A percentile compares a stretch with the other conserved stretches of the same genome.
These are phyloP conservation scores for Suillus hirtellus DNA, from an alignment of 768 basidiomycete species.

Conservation along the genomic window DNA sequence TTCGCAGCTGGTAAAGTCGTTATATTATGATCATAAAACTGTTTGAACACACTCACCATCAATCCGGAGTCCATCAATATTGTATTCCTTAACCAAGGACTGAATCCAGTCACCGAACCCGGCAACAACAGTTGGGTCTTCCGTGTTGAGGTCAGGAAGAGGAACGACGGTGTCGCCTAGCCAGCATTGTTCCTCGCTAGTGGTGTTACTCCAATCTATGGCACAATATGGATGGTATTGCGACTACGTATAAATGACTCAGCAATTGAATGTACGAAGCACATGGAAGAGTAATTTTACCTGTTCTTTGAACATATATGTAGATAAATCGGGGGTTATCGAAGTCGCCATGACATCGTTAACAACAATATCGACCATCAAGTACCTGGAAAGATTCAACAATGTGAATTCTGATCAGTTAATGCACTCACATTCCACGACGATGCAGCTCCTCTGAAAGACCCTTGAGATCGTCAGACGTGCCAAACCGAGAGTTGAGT, in stretches of 20 bases:
- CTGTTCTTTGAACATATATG: slow-evolving; percentile 66
- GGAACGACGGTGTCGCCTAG: slow-evolving; percentile 75
- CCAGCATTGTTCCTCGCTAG: slow-evolving; percentile 79
- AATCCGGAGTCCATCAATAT: slow-evolving; percentile 85
- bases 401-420: slow-evolving; percentile 21
- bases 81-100: slow-evolving; percentile 65
- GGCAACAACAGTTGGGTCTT: slow-evolving; percentile 59
- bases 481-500: slow-evolving; percentile 73
- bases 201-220: slow-evolving; percentile 68
- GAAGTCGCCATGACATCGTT: slow-evolving; percentile 84
- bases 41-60: slow-evolving; percentile 47
- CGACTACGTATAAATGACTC: slow-evolving; percentile 36
- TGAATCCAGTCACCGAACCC: slow-evolving; percentile 71
- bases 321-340: slow-evolving; percentile 60
- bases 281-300: slow-evolving; percentile 33
- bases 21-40: not conserved
- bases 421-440: slow-evolving; percentile 59
- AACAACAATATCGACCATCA: slow-evolving; percentile 85
- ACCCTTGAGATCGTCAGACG: slow-evolving; percentile 67
- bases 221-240: slow-evolving; percentile 81
- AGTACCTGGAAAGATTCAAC: slow-evolving; percentile 44
- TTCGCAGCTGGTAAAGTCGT: slow-evolving; percentile 30
- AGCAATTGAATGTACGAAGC: not conserved
- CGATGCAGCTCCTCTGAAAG: slow-evolving; percentile 67
- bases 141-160: slow-evolving; percentile 78